A percentile compares a stretch with the other conserved stretches of the same genome.
phyloP scores from a whole-genome alignment of 192 early-diverging fungal species.

The Allomyces javanicus region DNA sequence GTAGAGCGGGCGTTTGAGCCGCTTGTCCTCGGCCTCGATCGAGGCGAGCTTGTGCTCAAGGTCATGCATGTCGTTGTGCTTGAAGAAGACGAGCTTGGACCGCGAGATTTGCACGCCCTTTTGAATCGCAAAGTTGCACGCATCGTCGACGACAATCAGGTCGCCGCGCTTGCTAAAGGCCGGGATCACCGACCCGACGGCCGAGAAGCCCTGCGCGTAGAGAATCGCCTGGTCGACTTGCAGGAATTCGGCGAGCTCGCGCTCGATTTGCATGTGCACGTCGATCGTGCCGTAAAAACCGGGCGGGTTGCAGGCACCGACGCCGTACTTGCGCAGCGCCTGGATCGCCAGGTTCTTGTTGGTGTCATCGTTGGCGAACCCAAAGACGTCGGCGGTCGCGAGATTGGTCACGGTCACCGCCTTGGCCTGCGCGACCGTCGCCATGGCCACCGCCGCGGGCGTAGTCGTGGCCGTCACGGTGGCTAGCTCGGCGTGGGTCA shows the following conservation, averaged over 20 bases:
- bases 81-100: constrained; percentile 71
- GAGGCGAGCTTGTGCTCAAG: constrained; percentile 65
- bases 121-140: constrained; percentile 67
- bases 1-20: constrained; percentile 56
- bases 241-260: constrained; percentile 60
- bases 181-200: constrained; percentile 76
- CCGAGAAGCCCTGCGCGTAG: constrained; percentile 88
- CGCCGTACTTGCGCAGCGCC: constrained; percentile 78
- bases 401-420: constrained; percentile 43
- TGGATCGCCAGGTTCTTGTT: constrained; percentile 62
- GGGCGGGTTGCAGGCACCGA: constrained; percentile 86
- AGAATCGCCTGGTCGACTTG: constrained; percentile 72
- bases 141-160: constrained; percentile 77
- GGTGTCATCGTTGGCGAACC: constrained; percentile 48
- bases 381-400: constrained; percentile 73
- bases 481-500: too few relatives aligned
- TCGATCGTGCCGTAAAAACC: constrained; percentile 91
- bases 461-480: too few relatives aligned
- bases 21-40: constrained; percentile 47
- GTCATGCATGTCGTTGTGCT: constrained; percentile 94
- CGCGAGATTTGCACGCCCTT: constrained; percentile 81
- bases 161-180: constrained; percentile 94
- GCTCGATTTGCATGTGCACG: constrained; percentile 86
- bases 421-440: constrained; percentile 8
- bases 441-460: too few relatives aligned